Conservation (phyloP, 1,284 basidiomycete species). For the Heimioporus punctisporus region DNA sequence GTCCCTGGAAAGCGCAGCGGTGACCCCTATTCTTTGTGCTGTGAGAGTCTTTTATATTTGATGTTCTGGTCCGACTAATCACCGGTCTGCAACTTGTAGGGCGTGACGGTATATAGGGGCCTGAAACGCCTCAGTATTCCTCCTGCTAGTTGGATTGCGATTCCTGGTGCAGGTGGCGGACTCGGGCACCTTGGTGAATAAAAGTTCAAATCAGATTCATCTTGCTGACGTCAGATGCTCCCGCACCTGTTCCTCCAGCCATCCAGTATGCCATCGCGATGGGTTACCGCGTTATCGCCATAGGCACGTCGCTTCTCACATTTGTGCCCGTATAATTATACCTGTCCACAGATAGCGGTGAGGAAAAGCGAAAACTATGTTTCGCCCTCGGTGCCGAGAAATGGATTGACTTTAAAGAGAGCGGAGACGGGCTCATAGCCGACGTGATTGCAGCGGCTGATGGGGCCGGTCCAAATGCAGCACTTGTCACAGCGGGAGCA, state of each 20-base stretch:
- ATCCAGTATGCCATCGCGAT: conserved; percentile 69
- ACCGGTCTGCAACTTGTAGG: conserved; percentile 35
- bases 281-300: conserved; percentile 72
- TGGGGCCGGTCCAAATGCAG: conserved; percentile 69
- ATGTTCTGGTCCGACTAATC: conserved; percentile 20
- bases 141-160: conserved; percentile 68
- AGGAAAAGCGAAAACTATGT: conserved; percentile 64
- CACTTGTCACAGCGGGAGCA: conserved; percentile 52
- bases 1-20: conserved; percentile 54
- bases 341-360: conserved; percentile 53
- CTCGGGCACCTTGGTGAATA: conserved; percentile 56
- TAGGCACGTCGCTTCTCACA: conserved; percentile 41
- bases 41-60: conserved; percentile 31
- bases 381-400: conserved; percentile 64
- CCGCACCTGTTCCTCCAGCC: conserved; percentile 37
- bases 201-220: not conserved
- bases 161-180: conserved; percentile 69
- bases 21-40: conserved; percentile 71
- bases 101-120: conserved; percentile 72
- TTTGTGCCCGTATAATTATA: not conserved
- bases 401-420: conserved; percentile 72
- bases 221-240: not conserved
- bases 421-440: conserved; percentile 42
- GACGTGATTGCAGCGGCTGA: conserved; percentile 59
- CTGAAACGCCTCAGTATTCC: conserved; percentile 56